Conservation (phyloP, 441 rosid genomes). For the Gossypium gossypioides region DNA sequence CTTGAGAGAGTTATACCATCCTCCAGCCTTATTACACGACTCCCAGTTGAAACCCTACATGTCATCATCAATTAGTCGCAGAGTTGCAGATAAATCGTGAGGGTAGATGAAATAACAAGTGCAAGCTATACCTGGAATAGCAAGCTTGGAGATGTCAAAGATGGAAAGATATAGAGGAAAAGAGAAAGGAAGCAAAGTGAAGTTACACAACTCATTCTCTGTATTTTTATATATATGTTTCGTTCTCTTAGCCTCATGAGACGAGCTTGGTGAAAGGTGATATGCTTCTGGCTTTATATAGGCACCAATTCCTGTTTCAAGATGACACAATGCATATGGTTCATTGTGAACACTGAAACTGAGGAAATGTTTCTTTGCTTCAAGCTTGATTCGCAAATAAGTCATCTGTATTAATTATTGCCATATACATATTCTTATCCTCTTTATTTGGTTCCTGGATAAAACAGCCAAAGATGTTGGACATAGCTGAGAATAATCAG, state of each 20-base stretch:
- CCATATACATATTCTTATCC: neutral
- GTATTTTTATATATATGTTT: neutral
- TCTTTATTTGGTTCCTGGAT: neutral
- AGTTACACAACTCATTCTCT: neutral
- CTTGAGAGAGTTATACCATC: conserved; percentile 51
- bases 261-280: neutral
- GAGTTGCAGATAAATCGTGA: neutral
- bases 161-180: conserved; percentile 2
- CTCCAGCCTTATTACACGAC: conserved; percentile 39
- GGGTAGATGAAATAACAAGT: neutral
- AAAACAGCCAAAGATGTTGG: conserved; percentile 2
- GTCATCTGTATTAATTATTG: neutral
- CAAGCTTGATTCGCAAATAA: neutral
- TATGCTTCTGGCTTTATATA: conserved; percentile 3
- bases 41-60: conserved; percentile 31
- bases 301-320: neutral
- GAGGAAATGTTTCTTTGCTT: neutral
- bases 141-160: conserved; percentile 3
- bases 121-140: conserved; percentile 3
- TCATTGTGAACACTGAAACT: neutral
- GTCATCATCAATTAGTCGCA: neutral
- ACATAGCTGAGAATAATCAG: neutral
- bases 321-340: neutral
- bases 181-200: conserved; percentile 11
- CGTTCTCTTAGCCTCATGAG: neutral